Conservation (phyloP, 495 filamentous ascomycete genomes). For the Neurospora sp. region DNA sequence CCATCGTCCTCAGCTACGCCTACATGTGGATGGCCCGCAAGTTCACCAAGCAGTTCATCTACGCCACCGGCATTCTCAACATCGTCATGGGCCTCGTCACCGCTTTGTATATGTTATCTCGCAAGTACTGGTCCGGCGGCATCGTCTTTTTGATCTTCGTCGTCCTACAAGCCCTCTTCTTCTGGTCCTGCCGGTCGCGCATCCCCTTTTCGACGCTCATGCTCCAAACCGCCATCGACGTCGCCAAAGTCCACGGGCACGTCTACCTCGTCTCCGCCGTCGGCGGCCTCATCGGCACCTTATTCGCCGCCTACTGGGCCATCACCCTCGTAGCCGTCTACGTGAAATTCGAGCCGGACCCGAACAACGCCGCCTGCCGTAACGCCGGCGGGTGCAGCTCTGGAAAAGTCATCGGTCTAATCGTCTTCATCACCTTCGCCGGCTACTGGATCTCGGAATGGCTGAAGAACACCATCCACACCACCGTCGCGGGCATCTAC, state of each 20-base stretch:
- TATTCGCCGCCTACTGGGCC: slow-evolving; percentile 57
- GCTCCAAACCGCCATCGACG: slow-evolving; percentile 79
- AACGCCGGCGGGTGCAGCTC: slow-evolving; percentile 57
- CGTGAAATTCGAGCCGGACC: slow-evolving; percentile 62
- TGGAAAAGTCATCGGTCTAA: slow-evolving; percentile 69
- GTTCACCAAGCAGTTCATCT: slow-evolving; percentile 86
- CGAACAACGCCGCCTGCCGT: slow-evolving; percentile 56
- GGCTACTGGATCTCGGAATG: slow-evolving; percentile 88
- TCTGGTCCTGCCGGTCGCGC: slow-evolving; percentile 64
- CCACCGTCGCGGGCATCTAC: slow-evolving; percentile 77
- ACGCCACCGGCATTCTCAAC: slow-evolving; percentile 83
- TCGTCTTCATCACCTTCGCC: slow-evolving; percentile 82
- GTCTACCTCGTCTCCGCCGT: slow-evolving; percentile 76
- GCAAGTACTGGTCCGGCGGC: slow-evolving; percentile 66
- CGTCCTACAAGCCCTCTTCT: slow-evolving; percentile 44
- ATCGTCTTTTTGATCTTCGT: slow-evolving; percentile 77
- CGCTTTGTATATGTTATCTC: slow-evolving; percentile 60
- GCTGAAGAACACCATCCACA: slow-evolving; percentile 86
- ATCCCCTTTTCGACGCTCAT: slow-evolving; percentile 87
- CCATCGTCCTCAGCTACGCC: slow-evolving; percentile 59
- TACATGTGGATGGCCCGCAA: slow-evolving; percentile 69
- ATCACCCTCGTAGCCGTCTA: slow-evolving; percentile 59
- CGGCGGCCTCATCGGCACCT: slow-evolving; percentile 63
- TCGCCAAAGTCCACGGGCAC: slow-evolving; percentile 71
- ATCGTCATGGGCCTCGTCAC: slow-evolving; percentile 54